A percentile compares a stretch with the other conserved stretches of the same genome.
Evolutionary conservation across 345 rosid genomes (phyloP).

Genomic region (Geranium rotundifolium): DNA sequence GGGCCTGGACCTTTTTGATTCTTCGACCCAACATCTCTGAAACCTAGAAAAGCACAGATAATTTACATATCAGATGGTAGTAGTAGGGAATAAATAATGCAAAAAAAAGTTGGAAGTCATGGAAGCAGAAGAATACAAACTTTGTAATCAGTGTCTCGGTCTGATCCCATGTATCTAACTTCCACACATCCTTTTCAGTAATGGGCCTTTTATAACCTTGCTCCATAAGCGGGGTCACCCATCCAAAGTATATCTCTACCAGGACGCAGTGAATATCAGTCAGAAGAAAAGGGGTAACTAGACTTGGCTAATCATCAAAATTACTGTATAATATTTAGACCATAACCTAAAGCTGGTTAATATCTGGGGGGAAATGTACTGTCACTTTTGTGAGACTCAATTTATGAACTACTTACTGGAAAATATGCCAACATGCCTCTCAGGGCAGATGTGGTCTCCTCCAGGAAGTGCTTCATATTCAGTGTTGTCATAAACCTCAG

Average conservation of each 20-base stretch:
- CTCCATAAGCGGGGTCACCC: conserved; percentile 90
- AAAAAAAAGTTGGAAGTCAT: conserved; percentile 8
- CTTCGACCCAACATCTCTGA: conserved; percentile 65
- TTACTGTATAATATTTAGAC: background rate
- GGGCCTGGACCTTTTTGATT: conserved; percentile 53
- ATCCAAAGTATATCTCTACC: conserved; percentile 58
- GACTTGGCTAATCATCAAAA: background rate
- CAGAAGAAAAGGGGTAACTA: background rate
- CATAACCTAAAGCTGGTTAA: background rate
- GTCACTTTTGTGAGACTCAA: conserved; percentile 1
- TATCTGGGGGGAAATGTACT: background rate
- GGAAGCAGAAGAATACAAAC: conserved; percentile 25
- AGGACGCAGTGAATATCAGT: conserved; percentile 4
- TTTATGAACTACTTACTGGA: conserved; percentile 57
- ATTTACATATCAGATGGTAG: background rate
- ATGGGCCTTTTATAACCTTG: conserved; percentile 76
- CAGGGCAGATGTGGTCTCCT: conserved; percentile 74
- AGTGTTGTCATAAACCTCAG: conserved; percentile 36
- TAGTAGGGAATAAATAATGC: background rate
- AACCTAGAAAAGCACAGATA: conserved; percentile 33
- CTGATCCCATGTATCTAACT: conserved; percentile 84
- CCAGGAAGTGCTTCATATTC: conserved; percentile 70
- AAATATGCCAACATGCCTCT: conserved; percentile 50
- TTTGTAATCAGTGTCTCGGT: conserved; percentile 60
- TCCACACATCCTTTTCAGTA: conserved; percentile 89